These are phyloP conservation scores for Apocynum venetum DNA, from an alignment of 257 asterid genomes.

Conservation along the genomic window DNA sequence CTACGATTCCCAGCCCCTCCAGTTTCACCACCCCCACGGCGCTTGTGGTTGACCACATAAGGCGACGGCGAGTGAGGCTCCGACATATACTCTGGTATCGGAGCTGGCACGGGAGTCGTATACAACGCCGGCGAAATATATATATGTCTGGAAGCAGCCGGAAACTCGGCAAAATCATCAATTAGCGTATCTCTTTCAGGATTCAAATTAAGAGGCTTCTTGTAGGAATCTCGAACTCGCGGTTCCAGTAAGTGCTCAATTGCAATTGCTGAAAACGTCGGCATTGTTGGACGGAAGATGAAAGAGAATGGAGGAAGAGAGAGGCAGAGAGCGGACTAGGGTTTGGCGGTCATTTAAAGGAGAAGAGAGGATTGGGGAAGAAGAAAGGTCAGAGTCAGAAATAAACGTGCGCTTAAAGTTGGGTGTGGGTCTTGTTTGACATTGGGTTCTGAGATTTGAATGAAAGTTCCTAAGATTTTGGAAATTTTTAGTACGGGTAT, in stretches of 20 bases:
- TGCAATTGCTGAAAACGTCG: conserved; percentile 51
- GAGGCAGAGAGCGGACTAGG: background rate
- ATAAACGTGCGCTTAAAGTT: background rate
- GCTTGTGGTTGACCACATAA: conserved; percentile 67
- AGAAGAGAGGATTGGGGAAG: background rate
- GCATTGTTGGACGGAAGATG: conserved; percentile 26
- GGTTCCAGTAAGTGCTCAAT: conserved; percentile 58
- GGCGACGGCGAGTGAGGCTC: conserved; percentile 68
- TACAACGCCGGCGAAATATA: conserved; percentile 73
- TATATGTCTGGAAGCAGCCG: conserved; percentile 43
- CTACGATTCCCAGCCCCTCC: conserved; percentile 28
- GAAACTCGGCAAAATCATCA: background rate
- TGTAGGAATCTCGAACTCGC: conserved; percentile 37
- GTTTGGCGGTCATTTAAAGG: background rate
- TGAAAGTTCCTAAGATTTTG: conserved; percentile 15
- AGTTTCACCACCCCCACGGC: conserved; percentile 49
- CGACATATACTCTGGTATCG: conserved; percentile 44
- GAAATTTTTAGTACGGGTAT: background rate
- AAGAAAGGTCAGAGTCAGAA: background rate
- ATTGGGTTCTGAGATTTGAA: conserved; percentile 7
- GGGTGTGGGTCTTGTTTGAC: background rate
- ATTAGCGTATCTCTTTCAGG: background rate
- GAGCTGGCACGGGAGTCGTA: conserved; percentile 68
- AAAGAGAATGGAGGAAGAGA: background rate
- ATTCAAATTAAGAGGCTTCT: conserved; percentile 18